These are phyloP conservation scores for Hypocreales sp. DNA, from an alignment of 2,329 filamentous ascomycete species.

Conservation along the genomic window DNA sequence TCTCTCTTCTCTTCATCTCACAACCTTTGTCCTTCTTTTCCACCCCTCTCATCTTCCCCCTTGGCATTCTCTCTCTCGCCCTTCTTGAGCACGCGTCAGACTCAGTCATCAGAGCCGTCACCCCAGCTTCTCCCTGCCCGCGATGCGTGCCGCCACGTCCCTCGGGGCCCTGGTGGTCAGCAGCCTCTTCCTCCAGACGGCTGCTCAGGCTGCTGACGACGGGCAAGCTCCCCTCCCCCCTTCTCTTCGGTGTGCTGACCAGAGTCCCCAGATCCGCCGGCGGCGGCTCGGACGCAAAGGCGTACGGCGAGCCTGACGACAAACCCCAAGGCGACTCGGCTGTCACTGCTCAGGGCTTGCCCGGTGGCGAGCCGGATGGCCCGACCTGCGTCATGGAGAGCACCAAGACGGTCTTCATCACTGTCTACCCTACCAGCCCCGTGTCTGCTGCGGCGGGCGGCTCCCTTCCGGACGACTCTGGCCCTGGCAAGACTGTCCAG, in stretches of 20 bases:
- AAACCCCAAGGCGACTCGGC: conserved; percentile 2
- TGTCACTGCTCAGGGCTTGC: conserved; percentile 1
- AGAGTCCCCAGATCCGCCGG: conserved; percentile 5
- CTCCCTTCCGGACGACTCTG: conserved; percentile 4
- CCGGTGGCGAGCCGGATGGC: conserved; percentile 2
- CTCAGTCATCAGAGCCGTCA: conserved; percentile 2
- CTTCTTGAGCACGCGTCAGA: conserved; percentile 4
- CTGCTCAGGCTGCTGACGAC: conserved; percentile 16
- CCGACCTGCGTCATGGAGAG: conserved; percentile 23
- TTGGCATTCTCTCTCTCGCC: conserved; percentile 5
- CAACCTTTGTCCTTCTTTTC: not conserved
- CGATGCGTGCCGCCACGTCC: conserved; percentile 22
- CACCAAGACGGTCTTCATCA: conserved; percentile 32
- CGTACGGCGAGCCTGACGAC: conserved; percentile 3
- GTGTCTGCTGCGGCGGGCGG: conserved; percentile 4
- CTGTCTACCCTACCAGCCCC: conserved; percentile 21
- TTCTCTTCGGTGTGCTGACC: conserved; percentile 2
- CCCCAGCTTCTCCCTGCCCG: conserved; percentile 4
- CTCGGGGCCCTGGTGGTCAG: conserved; percentile 19
- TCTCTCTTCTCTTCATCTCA: not conserved
- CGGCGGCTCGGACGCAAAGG: conserved; percentile 2
- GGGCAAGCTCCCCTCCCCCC: conserved; percentile 12
- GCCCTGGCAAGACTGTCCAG: conserved; percentile 7
- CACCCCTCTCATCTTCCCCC: conserved; percentile 2
- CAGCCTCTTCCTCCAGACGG: conserved; percentile 15